phyloP scores from a whole-genome alignment of 345 rosid genomes.

The Lumnitzera littorea region DNA sequence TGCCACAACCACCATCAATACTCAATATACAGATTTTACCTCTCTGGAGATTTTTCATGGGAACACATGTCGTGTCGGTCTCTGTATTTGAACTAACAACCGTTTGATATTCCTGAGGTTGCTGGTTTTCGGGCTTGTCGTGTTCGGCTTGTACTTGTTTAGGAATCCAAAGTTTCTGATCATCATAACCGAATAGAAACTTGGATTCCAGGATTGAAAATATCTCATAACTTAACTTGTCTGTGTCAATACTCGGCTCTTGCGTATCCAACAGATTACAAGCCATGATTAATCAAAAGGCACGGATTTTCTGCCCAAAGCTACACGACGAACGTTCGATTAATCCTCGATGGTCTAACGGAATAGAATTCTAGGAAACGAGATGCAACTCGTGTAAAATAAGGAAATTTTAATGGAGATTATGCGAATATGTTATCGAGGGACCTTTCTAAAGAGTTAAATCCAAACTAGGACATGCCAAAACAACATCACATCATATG shows the following conservation, averaged over 20 bases:
- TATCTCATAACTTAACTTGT: slow-evolving; percentile 90
- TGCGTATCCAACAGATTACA: slow-evolving; percentile 45
- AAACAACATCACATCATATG: too few relatives aligned
- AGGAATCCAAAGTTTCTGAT: slow-evolving; percentile 66
- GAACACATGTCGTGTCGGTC: slow-evolving; percentile 15
- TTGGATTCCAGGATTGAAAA: slow-evolving; percentile 89
- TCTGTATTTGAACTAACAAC: background rate
- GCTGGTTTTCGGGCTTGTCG: too few relatives aligned
- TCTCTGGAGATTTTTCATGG: slow-evolving; percentile 50
- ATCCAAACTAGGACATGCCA: too few relatives aligned
- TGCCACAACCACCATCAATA: slow-evolving; percentile 78
- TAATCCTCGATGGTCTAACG: too few relatives aligned
- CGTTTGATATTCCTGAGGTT: background rate
- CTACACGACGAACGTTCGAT: too few relatives aligned
- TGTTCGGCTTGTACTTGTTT: slow-evolving; percentile 15
- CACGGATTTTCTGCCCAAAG: too few relatives aligned
- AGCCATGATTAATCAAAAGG: slow-evolving; percentile 18
- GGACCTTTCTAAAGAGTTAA: too few relatives aligned
- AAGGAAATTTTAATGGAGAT: too few relatives aligned
- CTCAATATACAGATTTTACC: slow-evolving; percentile 78
- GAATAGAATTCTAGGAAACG: too few relatives aligned
- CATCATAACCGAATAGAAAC: slow-evolving; percentile 74
- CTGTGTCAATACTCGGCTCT: slow-evolving; percentile 88
- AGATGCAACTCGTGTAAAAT: too few relatives aligned
- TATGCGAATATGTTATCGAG: too few relatives aligned